Base-by-base conservation (phyloP, 1,284 basidiomycete genomes). In the Cryptococcus neoformans region DNA sequence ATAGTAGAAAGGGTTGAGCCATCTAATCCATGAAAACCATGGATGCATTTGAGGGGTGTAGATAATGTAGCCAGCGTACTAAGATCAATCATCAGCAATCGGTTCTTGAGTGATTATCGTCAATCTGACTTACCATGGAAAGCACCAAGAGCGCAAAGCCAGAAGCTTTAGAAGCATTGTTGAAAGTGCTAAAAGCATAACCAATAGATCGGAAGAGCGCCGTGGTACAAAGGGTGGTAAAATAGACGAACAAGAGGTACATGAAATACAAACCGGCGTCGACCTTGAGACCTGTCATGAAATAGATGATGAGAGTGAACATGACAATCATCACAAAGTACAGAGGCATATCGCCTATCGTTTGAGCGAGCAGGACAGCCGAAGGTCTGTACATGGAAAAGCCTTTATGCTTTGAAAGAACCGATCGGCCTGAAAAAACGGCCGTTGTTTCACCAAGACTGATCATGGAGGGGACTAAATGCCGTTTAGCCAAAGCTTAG, bases 361-460 rank as follows among this genome's bases (percentile, higher is more conserved):
- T 87, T 49, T 87, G 79, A 9, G 88, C 87, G 38, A 88, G 69
- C 1, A 84, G 81, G 34, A 77, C 68, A 1, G 76, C 74, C 1
- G 72, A 64, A 5, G 78, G 74, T 14, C 74, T 70, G 62, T 76
- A 76, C 69, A 80, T 75, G n/a, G 75, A 70, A 60, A 77, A 79
- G 3, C 66, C 70, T 63, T 78, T 77, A 66, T 81, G 80, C 53
- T 79, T 82, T 21, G 81, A 79, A 3, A 90, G 81, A 55, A 92
- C 89, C 0, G 86, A 84, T 21, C 89, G 85, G 66, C 89, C 87
- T 2, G 80, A 73, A 73, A 86, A 90, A 7, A 88, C 80, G 0
- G 85, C 81, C 0, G 87, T 84, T 47, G 90, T 87, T 72, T 92
- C 90, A 12, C 87, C 81, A 63, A 81, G 70, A 34, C 76, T 77